Base-by-base conservation (phyloP, 192 early-diverging fungal species). In the Mortierella alpina region DNA sequence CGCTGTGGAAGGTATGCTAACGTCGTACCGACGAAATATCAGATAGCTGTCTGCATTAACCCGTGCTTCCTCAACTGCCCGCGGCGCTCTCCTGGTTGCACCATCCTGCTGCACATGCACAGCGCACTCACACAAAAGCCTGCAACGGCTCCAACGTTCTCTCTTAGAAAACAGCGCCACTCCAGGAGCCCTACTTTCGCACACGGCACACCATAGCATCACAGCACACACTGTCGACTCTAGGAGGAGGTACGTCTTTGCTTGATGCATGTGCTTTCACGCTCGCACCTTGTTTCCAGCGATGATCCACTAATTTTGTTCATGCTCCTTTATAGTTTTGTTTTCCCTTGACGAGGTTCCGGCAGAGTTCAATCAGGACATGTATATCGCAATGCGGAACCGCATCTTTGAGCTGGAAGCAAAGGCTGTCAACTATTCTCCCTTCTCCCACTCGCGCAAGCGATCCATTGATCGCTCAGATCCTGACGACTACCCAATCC, bases 201-300 rank as follows among this genome's bases (percentile, higher is more conserved):
- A 80, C 77, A 7, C 70, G 70, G 40, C 70, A 80, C 51, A 63
- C 77, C 23, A 72, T 80, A 13, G 77, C 77, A 7, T 80, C 77
- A 5, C 77, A 80, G 47, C 77, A 80, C 60, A 80, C 77, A 40
- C 66, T 80, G 11, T 80, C 77, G n/a, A 80, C 77, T 12, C 77
- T 80, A 41, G 70, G 59, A 39, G 77, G 77, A 80, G 66, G 77
- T 72, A 80, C 1, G 48, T 14, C 2, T 40, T 44, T 12, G 12
- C 12, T n/a, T 10, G 9, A 18, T 57, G n/a, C 55, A 57, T 10
- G 17, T 57, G 11, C 13, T 41, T 41, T 55, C 14, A 41, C 39
- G 31, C 9, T 13, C 8, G 40, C 39, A 6, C 12, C 15, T 20
- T 6, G 40, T 31, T 1, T 12, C 11, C 39, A 40, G 11, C 42